phyloP scores from a whole-genome alignment of 73 alveolate genomes.

The Stentor coeruleus region DNA sequence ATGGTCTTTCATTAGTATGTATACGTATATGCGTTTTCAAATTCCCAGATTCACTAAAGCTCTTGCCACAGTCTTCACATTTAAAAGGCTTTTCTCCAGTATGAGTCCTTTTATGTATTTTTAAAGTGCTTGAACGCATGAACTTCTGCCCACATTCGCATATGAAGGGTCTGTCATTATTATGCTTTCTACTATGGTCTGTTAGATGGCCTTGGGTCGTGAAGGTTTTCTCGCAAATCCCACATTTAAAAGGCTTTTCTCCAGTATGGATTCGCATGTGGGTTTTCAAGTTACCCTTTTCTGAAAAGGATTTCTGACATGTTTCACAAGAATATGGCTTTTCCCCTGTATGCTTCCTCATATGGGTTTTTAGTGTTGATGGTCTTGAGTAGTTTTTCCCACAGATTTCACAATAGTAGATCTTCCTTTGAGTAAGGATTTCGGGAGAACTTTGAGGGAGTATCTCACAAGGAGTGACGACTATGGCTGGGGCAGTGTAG shows the following conservation, averaged over 20 bases:
- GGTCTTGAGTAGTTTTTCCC: too few relatives aligned
- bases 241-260: constrained; percentile 66
- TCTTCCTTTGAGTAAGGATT: too few relatives aligned
- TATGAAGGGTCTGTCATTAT: constrained; percentile 30
- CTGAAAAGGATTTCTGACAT: constrained; percentile 60
- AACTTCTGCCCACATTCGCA: constrained; percentile 30
- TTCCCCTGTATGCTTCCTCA: constrained; percentile 86
- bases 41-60: constrained; percentile 61
- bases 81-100: constrained; percentile 51
- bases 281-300: constrained; percentile 54
- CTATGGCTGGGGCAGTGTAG: too few relatives aligned
- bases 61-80: constrained; percentile 41
- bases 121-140: constrained; percentile 39
- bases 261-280: constrained; percentile 62
- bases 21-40: constrained; percentile 75
- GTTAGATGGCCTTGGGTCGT: constrained; percentile 78
- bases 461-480: too few relatives aligned
- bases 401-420: too few relatives aligned
- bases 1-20: constrained; percentile 67
- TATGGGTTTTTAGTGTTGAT: constrained; percentile 81
- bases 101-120: constrained; percentile 37
- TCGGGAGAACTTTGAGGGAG: too few relatives aligned
- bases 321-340: constrained; percentile 79
- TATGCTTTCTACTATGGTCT: constrained; percentile 58
- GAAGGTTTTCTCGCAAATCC: constrained; percentile 75